Evolutionary conservation across 192 early-diverging fungal species (phyloP).

Genomic region (Gonapodya sp.): DNA sequence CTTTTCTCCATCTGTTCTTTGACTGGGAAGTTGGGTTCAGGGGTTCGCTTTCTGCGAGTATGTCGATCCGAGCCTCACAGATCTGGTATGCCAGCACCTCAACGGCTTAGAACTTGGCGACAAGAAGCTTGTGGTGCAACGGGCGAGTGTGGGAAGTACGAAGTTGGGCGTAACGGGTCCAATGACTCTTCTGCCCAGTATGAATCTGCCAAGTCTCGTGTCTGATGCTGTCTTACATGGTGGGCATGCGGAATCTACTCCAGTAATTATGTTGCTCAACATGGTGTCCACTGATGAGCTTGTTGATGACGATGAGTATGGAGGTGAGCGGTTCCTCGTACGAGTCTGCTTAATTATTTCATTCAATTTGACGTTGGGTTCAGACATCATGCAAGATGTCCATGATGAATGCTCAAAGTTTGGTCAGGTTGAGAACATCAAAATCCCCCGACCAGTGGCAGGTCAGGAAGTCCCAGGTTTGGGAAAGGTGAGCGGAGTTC

Average conservation of each 20-base stretch:
- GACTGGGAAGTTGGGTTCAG: slow-evolving; percentile 6
- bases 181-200: neutral
- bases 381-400: slow-evolving; percentile 84
- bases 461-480: slow-evolving; percentile 52
- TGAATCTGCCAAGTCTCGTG: neutral
- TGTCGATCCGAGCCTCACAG: slow-evolving; percentile 73
- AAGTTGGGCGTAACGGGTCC: slow-evolving; percentile 18
- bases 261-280: slow-evolving; percentile 81
- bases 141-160: slow-evolving; percentile 75
- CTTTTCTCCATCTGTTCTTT: slow-evolving; percentile 7
- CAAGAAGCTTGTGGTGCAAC: slow-evolving; percentile 84
- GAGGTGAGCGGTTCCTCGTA: slow-evolving; percentile 35
- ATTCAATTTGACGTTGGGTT: neutral
- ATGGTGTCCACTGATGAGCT: slow-evolving; percentile 88
- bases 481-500: slow-evolving; percentile 58
- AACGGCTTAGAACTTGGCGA: slow-evolving; percentile 95
- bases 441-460: slow-evolving; percentile 68
- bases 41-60: slow-evolving; percentile 98
- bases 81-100: slow-evolving; percentile 87
- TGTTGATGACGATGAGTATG: slow-evolving; percentile 71
- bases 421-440: slow-evolving; percentile 67
- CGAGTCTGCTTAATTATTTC: neutral
- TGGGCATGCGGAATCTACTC: slow-evolving; percentile 59
- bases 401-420: slow-evolving; percentile 80
- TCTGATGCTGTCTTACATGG: neutral